Evolutionary conservation across 2,329 filamentous ascomycete species (phyloP), one percentile per base, ranked within the genome.

Genomic region (Hypoxylon sp.): DNA sequence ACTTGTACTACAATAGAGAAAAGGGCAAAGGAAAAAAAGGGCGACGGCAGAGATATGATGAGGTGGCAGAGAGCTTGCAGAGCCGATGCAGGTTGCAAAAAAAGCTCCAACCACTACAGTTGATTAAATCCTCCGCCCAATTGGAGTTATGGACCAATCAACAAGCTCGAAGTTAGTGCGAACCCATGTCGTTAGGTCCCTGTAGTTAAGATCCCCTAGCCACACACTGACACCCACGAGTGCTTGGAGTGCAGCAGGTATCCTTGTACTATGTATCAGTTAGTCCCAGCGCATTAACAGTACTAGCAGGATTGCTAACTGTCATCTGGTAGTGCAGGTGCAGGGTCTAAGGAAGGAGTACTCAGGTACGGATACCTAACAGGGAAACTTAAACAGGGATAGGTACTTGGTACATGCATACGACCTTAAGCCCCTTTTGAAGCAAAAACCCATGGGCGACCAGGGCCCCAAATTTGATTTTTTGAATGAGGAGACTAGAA

Each of bases 401-500:
- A 30, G 32, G 21, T 59, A 58, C 56, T 38, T 38, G 30, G 38
- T 43, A 43, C 38, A 43, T 21, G 38, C 38, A 17, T 43, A 43
- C 38, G 45, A 60, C 59, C 56, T 57, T 66, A 68, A 68, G 63
- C 68, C 68, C 68, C 65, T 68, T 71, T 71, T 68, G 60, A 68
- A 62, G 63, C 62, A 63, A 63, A 65, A 46, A 62, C 32, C 28
- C 57, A 64, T 46, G 60, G 60, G 28, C 28, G 28, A 6, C 28
- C 28, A 30, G 28, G 63, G 60, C 49, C 67, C 67, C 67, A 67
- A 68, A 66, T 64, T 71, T 66, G 65, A 64, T 61, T 71, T 69
- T 67, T 67, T 67, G 60, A 65, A 64, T 62, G 68, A 68, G 65
- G 63, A 68, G 65, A 67, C 60, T 60, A 70, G 57, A 70, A 59